phyloP scores from a whole-genome alignment of 2,329 filamentous ascomycete genomes.

The Monilinia fructigena region DNA sequence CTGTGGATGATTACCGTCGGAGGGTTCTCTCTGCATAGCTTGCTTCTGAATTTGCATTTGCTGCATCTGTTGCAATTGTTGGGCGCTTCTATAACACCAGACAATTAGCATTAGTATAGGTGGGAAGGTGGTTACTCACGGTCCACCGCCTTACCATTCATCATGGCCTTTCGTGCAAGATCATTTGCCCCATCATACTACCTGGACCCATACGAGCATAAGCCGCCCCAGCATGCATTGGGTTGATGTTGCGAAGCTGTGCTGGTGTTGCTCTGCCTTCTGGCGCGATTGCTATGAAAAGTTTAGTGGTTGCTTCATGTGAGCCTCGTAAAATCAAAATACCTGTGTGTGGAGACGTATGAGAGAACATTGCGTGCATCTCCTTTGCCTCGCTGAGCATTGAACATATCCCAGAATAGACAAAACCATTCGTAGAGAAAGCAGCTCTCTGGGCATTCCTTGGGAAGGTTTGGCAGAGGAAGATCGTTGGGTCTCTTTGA shows the following conservation, averaged over 20 bases:
- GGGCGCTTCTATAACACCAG: constrained; percentile 36
- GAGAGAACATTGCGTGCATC: constrained; percentile 65
- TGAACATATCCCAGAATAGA: constrained; percentile 95
- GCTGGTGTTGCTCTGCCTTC: constrained; percentile 76
- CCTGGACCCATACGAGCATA: constrained; percentile 59
- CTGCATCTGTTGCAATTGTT: constrained; percentile 67
- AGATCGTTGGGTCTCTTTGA: constrained; percentile 76
- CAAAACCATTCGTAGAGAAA: constrained; percentile 98
- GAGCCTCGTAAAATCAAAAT: constrained; percentile 40
- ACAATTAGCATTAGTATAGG: neutral
- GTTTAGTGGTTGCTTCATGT: constrained; percentile 32
- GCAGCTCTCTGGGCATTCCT: constrained; percentile 65
- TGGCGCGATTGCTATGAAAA: constrained; percentile 64
- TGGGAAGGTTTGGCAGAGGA: constrained; percentile 68
- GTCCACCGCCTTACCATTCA: constrained; percentile 65
- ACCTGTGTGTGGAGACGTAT: constrained; percentile 86
- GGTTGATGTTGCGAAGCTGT: constrained; percentile 67
- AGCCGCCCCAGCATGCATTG: constrained; percentile 57
- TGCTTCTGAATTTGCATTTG: constrained; percentile 70
- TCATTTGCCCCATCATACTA: constrained; percentile 54
- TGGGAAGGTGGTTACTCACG: constrained; percentile 50
- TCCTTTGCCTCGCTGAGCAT: constrained; percentile 69
- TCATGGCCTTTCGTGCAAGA: constrained; percentile 72
- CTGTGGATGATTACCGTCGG: constrained; percentile 68
- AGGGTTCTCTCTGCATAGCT: constrained; percentile 85